Conservation (phyloP, 2,329 filamentous ascomycete genomes). For the Parascedosporium putredinis region DNA sequence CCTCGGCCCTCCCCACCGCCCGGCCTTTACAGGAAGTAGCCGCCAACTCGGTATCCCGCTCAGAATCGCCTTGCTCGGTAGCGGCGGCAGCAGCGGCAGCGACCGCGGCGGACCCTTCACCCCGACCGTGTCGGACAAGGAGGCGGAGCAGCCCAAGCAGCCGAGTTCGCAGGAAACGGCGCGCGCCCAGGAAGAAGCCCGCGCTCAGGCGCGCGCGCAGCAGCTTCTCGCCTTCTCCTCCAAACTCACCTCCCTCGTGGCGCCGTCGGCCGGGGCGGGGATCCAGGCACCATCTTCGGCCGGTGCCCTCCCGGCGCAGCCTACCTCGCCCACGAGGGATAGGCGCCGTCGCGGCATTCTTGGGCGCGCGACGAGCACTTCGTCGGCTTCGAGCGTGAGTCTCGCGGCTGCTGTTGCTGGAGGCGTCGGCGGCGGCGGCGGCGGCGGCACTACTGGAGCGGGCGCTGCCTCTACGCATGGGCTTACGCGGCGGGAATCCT, state of each 20-base stretch:
- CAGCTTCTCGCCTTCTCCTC: conserved; percentile 23
- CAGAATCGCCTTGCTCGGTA: conserved; percentile 8
- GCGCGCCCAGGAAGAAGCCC: neutral
- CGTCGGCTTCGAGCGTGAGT: conserved; percentile 21
- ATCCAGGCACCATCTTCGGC: too few species aligned
- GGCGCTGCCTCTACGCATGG: too few species aligned
- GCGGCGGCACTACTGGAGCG: too few species aligned
- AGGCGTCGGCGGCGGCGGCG: conserved; percentile 1
- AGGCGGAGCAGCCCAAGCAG: conserved; percentile 19
- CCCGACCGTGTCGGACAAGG: conserved; percentile 11
- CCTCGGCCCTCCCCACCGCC: too few species aligned
- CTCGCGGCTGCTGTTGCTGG: too few species aligned
- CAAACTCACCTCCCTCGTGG: conserved; percentile 32
- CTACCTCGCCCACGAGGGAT: conserved; percentile 14
- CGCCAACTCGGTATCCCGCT: conserved; percentile 9
- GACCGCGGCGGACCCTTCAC: conserved; percentile 9
- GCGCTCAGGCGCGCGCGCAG: neutral
- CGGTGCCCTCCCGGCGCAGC: conserved; percentile 11
- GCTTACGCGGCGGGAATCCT: too few species aligned
- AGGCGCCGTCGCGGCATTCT: conserved; percentile 38
- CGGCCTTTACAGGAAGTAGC: conserved; percentile 8
- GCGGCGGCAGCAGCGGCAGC: too few species aligned
- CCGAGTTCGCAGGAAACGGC: conserved; percentile 24
- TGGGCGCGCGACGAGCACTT: conserved; percentile 48
- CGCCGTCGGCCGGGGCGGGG: too few species aligned